Percentiles rank a stretch among this genome's conserved stretches.
These are phyloP conservation scores for Hypomyces rosellus DNA, from an alignment of 2,329 filamentous ascomycete genomes.

Conservation along the genomic window DNA sequence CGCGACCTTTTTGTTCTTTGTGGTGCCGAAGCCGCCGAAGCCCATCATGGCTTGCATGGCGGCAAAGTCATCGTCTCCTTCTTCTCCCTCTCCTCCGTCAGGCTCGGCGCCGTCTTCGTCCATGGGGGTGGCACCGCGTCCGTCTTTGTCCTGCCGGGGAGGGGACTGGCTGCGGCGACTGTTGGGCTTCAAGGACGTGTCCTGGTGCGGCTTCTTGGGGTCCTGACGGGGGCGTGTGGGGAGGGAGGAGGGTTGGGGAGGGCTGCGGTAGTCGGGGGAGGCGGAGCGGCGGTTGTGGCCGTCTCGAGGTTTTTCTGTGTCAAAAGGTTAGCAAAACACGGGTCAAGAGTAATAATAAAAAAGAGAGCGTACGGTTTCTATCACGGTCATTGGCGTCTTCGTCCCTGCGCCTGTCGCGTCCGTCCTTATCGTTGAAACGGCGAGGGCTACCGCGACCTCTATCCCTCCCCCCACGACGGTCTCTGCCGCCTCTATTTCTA, in stretches of 20 bases:
- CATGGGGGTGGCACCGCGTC: conserved; percentile 20
- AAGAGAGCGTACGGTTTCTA: conserved; percentile 3
- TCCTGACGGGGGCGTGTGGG: conserved; percentile 30
- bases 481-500: conserved; percentile 24
- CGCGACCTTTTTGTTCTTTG: conserved; percentile 80
- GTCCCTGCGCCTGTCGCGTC: conserved; percentile 19
- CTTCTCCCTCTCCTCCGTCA: conserved; percentile 34
- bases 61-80: conserved; percentile 60
- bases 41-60: conserved; percentile 86
- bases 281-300: not conserved
- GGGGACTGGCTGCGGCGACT: conserved; percentile 19
- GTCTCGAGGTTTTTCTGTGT: no score
- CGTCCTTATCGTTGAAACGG: conserved; percentile 19
- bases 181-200: conserved; percentile 24
- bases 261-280: not conserved
- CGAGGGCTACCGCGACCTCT: conserved; percentile 33
- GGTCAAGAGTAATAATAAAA: no score
- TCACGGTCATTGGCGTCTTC: conserved; percentile 20
- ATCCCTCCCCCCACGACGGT: conserved; percentile 22
- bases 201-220: conserved; percentile 13
- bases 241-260: conserved; percentile 14
- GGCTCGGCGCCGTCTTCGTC: conserved; percentile 28
- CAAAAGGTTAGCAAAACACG: no score
- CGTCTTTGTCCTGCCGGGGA: conserved; percentile 8
- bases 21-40: conserved; percentile 77